Evolutionary conservation across 2,329 filamentous ascomycete species (phyloP).

Genomic region (Phoma sp.): DNA sequence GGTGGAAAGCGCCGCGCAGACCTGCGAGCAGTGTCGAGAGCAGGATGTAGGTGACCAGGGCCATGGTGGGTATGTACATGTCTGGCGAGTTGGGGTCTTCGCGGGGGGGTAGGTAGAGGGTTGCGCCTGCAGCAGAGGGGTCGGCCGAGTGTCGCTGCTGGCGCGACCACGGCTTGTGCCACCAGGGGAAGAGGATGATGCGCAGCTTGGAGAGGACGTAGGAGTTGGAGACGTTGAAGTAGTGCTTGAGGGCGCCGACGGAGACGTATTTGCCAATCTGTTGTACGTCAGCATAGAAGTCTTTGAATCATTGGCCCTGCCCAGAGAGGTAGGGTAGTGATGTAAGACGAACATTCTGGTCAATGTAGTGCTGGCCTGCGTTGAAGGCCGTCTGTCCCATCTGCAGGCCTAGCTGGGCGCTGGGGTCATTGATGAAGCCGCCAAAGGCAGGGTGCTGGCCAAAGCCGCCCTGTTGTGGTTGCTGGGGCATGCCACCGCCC

Average conservation of each 20-base stretch:
- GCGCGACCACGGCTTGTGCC: conserved; percentile 96
- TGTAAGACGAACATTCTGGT: conserved; percentile 77
- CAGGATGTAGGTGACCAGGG: conserved; percentile 95
- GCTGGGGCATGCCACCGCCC: conserved; percentile 35
- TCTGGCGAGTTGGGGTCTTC: conserved; percentile 98
- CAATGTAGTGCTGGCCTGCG: conserved; percentile 91
- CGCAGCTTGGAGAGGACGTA: conserved; percentile 94
- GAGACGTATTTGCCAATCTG: conserved; percentile 86
- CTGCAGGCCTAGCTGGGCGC: conserved; percentile 92
- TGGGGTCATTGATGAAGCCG: conserved; percentile 94
- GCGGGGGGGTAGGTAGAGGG: conserved; percentile 79
- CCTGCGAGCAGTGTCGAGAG: conserved; percentile 90
- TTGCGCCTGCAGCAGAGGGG: conserved; percentile 19
- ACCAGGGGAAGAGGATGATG: conserved; percentile 95
- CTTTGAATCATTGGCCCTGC: no score
- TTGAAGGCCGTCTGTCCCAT: conserved; percentile 91
- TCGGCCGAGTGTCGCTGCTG: conserved; percentile 69
- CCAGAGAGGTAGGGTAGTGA: neutral
- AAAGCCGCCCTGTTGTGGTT: conserved; percentile 29
- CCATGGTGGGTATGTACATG: conserved; percentile 99
- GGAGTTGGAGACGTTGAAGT: conserved; percentile 98
- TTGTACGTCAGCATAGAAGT: conserved; percentile 4
- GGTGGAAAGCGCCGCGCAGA: conserved; percentile 88
- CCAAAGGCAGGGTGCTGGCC: conserved; percentile 71
- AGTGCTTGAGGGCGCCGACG: conserved; percentile 92